Conservation (phyloP, 768 basidiomycete species). For the Podaxis sp. region DNA sequence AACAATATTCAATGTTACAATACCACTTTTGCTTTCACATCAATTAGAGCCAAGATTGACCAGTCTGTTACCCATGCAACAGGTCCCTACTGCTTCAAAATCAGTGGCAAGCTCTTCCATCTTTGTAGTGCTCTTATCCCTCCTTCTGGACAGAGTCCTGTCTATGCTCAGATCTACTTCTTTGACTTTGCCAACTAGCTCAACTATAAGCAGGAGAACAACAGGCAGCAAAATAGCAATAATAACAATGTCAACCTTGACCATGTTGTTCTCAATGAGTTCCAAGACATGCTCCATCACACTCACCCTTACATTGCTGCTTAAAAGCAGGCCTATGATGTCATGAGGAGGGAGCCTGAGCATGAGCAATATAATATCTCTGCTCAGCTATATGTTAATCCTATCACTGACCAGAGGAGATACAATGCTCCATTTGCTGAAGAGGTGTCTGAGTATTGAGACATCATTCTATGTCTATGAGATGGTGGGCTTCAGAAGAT, state of each 20-base stretch:
- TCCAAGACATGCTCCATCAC: slow-evolving; percentile 16
- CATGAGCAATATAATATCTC: not conserved
- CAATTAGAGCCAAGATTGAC: not conserved
- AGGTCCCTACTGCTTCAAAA: slow-evolving; percentile 17
- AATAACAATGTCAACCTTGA: not conserved
- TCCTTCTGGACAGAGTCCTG: not conserved
- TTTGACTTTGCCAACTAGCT: slow-evolving; percentile 15
- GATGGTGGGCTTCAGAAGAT: slow-evolving; percentile 26
- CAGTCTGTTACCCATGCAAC: not conserved
- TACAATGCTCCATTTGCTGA: slow-evolving; percentile 43
- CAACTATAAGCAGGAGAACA: not conserved
- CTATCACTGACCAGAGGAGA: slow-evolving; percentile 27
- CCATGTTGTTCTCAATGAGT: not conserved
- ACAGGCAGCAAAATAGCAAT: not conserved
- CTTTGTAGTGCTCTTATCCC: slow-evolving; percentile 9
- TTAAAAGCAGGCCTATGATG: slow-evolving; percentile 16
- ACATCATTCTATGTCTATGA: slow-evolving; percentile 32
- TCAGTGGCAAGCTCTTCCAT: slow-evolving; percentile 19
- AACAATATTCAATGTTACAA: not conserved
- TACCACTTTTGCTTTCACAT: not conserved
- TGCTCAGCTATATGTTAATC: slow-evolving; percentile 16
- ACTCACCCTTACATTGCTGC: slow-evolving; percentile 10
- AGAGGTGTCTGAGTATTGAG: slow-evolving; percentile 24
- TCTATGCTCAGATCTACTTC: slow-evolving; percentile 20
- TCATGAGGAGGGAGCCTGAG: not conserved